Evolutionary conservation across 148 eudicot genomes (phyloP).

Genomic region (Vaccinium myrtillus): DNA sequence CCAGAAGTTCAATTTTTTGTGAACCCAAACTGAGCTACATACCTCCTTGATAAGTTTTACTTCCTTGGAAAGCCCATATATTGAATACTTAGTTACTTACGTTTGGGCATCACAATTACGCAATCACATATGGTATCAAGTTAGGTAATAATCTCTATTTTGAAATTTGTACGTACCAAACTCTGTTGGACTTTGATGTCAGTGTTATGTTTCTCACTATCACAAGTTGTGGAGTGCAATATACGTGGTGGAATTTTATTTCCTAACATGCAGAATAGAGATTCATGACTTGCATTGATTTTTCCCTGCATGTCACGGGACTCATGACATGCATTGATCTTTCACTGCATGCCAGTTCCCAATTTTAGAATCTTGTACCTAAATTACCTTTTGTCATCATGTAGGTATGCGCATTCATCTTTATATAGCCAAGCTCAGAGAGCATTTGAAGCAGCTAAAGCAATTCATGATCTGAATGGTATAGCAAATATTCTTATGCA

Average conservation of each 20-base stretch:
- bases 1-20: not conserved
- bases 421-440: constrained; percentile 72
- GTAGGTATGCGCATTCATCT: constrained; percentile 74
- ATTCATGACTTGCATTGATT: too few relatives aligned
- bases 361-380: not conserved
- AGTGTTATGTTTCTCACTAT: not conserved
- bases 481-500: constrained; percentile 69
- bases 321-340: constrained; percentile 1
- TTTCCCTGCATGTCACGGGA: not conserved
- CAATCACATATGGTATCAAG: not conserved
- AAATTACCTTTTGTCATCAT: constrained; percentile 20
- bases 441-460: constrained; percentile 82
- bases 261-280: not conserved
- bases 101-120: not conserved
- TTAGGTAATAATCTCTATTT: not conserved
- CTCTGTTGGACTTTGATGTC: not conserved
- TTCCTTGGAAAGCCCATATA: not conserved
- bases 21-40: not conserved
- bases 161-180: not conserved
- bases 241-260: not conserved
- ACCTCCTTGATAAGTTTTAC: not conserved
- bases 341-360: not conserved
- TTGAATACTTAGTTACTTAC: not conserved
- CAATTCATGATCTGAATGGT: constrained; percentile 83
- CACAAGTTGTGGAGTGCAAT: not conserved